phyloP scores from a whole-genome alignment of 176 grass and related monocot genomes.

The Hsuehochloa calcarea region DNA sequence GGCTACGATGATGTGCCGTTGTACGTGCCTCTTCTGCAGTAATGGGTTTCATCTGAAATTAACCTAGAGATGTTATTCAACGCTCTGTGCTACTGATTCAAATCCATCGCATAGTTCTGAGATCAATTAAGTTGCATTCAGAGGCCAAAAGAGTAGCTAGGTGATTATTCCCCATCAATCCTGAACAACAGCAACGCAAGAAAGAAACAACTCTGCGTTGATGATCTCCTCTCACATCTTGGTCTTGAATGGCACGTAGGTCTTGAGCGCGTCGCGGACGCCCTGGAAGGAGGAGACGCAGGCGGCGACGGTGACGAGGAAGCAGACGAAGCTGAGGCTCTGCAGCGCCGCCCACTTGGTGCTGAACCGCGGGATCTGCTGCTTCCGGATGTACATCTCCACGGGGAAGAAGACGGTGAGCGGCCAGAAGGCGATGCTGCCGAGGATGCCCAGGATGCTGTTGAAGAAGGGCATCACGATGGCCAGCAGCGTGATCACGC shows the following conservation, averaged over 20 bases:
- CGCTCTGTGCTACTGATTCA: background rate
- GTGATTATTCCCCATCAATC: background rate
- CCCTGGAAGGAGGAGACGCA: slow-evolving; percentile 68
- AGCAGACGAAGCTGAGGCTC: slow-evolving; percentile 79
- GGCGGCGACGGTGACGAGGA: slow-evolving; percentile 65
- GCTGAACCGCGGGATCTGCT: slow-evolving; percentile 27
- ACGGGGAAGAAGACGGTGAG: slow-evolving; percentile 87
- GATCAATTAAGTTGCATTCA: background rate
- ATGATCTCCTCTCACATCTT: slow-evolving; percentile 29
- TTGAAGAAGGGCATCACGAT: slow-evolving; percentile 91
- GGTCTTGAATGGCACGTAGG: slow-evolving; percentile 58
- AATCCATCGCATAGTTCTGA: background rate
- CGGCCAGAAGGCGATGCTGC: slow-evolving; percentile 86
- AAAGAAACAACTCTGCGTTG: background rate
- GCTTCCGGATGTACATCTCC: slow-evolving; percentile 73
- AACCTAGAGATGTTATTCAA: no score
- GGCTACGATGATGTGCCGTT: no score
- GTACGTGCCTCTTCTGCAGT: no score
- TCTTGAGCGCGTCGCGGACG: slow-evolving; percentile 55
- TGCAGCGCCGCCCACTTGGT: slow-evolving; percentile 57
- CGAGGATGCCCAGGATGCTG: slow-evolving; percentile 71
- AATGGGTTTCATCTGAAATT: no score
- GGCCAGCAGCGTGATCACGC: slow-evolving; percentile 53
- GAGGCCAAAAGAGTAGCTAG: background rate
- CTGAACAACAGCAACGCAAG: background rate